Base-by-base conservation (phyloP, 257 asterid genomes). In the Mentha longifolia region DNA sequence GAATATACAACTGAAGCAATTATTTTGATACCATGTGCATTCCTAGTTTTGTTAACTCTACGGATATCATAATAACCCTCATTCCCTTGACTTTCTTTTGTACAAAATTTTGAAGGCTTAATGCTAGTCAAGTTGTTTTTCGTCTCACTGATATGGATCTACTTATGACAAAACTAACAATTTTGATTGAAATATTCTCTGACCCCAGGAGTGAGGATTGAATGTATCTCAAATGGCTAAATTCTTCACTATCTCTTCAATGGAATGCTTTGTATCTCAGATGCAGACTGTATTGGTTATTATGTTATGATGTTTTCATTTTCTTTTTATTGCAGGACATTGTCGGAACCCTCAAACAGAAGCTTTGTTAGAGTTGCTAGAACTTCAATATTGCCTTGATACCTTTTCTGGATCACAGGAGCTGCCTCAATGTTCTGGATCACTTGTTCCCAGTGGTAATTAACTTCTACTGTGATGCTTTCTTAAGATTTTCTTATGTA, bases 291-390 rank as follows among this genome's bases (percentile, higher is more conserved):
- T 61, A 16, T 22, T 30, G 31, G 60, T 2, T 74, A 70, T 55
- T 52, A 68, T 19, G 25, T 0, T 50, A 68, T 77, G 70, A 67
- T 51, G 16, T 64, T 64, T 15, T 28, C 68, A 56, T 65, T 57
- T 54, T 58, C 52, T 25, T 74, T 25, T 78, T 74, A 81, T 2
- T 80, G 58, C 72, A 91, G 97, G 83, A 65, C 92, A 86, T 68
- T 76, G 71, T 58, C 85, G 90, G 79, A 92, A 92, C 81, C 94
- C 96, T 75, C 98, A 91, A 77, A 89, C 98, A 57, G 89, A 82
- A 76, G 92, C 91, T 76, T 73, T 94, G 65, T 78, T 89, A 45
- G 80, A 91, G 82, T 82, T 94, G 67, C 83, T 94, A 41, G 97
- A 72, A 71, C 92, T 94, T 72, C 81, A 79, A 39, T 89, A 89